Conservation (phyloP, 2,329 filamentous ascomycete species). For the Ophiobolus disseminans region DNA sequence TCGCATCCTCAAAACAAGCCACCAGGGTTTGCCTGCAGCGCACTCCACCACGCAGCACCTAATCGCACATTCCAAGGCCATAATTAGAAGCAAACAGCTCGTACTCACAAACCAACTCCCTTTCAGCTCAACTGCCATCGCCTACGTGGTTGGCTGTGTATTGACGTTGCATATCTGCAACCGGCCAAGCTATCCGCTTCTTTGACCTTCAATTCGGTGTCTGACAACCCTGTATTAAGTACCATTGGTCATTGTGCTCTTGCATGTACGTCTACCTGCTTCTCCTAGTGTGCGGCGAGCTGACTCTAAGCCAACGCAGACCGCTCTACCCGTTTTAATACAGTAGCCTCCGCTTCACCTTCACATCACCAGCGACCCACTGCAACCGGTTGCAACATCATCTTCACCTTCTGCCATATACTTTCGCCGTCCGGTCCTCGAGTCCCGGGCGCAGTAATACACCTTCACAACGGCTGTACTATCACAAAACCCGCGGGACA, state of each 20-base stretch:
- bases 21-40: constrained; percentile 30
- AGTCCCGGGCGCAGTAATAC: constrained; percentile 65
- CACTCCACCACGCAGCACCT: constrained; percentile 26
- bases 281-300: neutral
- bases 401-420: constrained; percentile 45
- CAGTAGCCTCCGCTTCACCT: constrained; percentile 36
- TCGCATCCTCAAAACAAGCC: constrained; percentile 43
- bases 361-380: constrained; percentile 28
- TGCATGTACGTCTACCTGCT: constrained; percentile 31
- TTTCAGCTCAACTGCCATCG: constrained; percentile 19
- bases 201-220: constrained; percentile 37
- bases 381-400: constrained; percentile 38
- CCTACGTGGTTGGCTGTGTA: constrained; percentile 19
- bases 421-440: constrained; percentile 51
- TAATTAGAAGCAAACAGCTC: constrained; percentile 24
- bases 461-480: constrained; percentile 80
- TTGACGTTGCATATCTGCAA: constrained; percentile 23
- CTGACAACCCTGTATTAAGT: constrained; percentile 33
- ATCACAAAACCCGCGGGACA: constrained; percentile 80
- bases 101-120: constrained; percentile 20
- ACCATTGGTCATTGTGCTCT: constrained; percentile 37
- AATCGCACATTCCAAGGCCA: constrained; percentile 35
- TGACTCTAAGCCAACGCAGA: constrained; percentile 25
- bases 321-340: constrained; percentile 42
- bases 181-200: constrained; percentile 27